A percentile compares a stretch with the other conserved stretches of the same genome.
phyloP scores from a whole-genome alignment of 1,139 yeast species.

The Taphrina wiesneri region DNA sequence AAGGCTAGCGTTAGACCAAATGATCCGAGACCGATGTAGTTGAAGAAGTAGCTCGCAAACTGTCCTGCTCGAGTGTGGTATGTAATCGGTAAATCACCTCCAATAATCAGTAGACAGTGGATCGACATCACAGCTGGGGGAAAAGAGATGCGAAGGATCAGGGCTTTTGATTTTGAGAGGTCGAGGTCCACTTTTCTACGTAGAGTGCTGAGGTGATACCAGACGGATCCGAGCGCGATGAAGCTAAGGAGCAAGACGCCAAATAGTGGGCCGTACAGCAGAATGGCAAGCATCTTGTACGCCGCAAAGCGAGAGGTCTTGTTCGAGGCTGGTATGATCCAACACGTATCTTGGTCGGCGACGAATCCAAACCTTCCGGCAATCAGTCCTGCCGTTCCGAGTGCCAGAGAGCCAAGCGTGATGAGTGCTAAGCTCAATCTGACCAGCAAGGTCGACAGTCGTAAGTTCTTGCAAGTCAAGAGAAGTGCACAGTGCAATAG shows the following conservation, averaged over 20 bases:
- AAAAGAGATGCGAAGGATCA: constrained; percentile 11
- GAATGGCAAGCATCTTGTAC: not conserved
- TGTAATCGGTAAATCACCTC: constrained; percentile 19
- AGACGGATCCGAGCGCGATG: not conserved
- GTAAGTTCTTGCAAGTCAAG: not conserved
- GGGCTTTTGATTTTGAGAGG: not conserved
- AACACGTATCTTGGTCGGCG: constrained; percentile 20
- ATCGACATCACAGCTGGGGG: constrained; percentile 4
- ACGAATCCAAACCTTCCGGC: not conserved
- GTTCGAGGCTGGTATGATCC: not conserved
- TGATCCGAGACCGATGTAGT: constrained; percentile 20
- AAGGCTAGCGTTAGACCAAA: not conserved
- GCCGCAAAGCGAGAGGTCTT: not conserved
- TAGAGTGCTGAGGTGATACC: not conserved
- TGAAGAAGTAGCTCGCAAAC: constrained; percentile 2
- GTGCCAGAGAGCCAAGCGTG: not conserved
- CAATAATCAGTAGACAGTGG: constrained; percentile 17
- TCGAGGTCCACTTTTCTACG: not conserved
- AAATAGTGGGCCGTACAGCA: constrained; percentile 20
- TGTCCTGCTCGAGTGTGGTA: not conserved
- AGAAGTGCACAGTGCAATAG: constrained; percentile 18
- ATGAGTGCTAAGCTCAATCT: not conserved
- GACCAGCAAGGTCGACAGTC: not conserved
- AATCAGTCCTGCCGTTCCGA: constrained; percentile 9
- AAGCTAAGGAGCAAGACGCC: not conserved